Percentiles rank a stretch among this genome's conserved stretches.
These are phyloP conservation scores for Leccinum disarticulatum DNA, from an alignment of 768 basidiomycete species.

Conservation along the genomic window DNA sequence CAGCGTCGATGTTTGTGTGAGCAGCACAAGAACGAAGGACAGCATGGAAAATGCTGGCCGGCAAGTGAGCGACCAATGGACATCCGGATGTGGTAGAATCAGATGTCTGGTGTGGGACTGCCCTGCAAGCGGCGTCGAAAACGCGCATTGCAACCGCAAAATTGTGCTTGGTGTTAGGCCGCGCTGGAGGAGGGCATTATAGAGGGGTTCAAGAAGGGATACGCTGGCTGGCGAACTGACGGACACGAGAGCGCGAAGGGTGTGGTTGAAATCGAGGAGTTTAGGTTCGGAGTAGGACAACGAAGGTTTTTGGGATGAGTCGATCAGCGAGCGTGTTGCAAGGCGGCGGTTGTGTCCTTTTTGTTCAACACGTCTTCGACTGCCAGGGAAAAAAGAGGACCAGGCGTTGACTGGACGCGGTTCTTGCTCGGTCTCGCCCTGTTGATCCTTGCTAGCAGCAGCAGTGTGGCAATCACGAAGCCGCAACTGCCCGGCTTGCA, in stretches of 20 bases:
- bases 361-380: constrained; percentile 21
- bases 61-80: constrained; percentile 27
- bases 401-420: constrained; percentile 25
- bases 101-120: constrained; percentile 18
- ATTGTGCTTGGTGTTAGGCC: constrained; percentile 70
- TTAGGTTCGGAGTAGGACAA: constrained; percentile 33
- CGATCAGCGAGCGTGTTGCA: constrained; percentile 28
- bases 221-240: constrained; percentile 49
- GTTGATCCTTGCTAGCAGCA: constrained; percentile 17
- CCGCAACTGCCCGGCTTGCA: constrained; percentile 64
- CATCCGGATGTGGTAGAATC: constrained; percentile 10
- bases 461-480: constrained; percentile 58
- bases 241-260: constrained; percentile 46
- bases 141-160: constrained; percentile 69
- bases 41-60: constrained; percentile 42
- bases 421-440: constrained; percentile 18
- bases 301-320: constrained; percentile 33
- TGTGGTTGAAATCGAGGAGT: constrained; percentile 60
- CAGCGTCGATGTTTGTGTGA: constrained; percentile 56
- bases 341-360: constrained; percentile 7
- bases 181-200: constrained; percentile 66
- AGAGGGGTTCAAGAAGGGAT: constrained; percentile 58
- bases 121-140: constrained; percentile 58
- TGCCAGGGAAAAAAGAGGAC: constrained; percentile 21
- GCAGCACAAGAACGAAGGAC: constrained; percentile 64